Percentiles rank a stretch among this genome's conserved stretches.
Evolutionary conservation across 495 filamentous ascomycete genomes (phyloP).

Genomic region (Filosporella fistucella): DNA sequence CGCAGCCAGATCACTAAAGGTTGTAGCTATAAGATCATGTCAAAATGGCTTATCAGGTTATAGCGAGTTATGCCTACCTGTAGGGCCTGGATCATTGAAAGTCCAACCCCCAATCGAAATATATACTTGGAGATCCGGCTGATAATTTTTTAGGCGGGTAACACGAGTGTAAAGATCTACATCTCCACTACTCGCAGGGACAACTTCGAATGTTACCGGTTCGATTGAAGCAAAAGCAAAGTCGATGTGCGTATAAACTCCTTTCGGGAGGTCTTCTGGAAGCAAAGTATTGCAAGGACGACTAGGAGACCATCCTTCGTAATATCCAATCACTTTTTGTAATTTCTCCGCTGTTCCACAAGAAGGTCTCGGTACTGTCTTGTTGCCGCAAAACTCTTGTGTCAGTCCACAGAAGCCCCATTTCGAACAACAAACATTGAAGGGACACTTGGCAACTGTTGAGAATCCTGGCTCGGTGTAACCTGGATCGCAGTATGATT

Average conservation of each 20-base stretch:
- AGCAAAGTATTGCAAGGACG: background rate
- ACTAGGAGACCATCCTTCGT: slow-evolving; percentile 1
- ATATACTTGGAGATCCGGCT: slow-evolving; percentile 26
- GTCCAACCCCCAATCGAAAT: slow-evolving; percentile 40
- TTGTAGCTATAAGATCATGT: no score
- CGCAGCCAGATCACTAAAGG: slow-evolving; percentile 29
- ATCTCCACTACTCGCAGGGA: slow-evolving; percentile 2
- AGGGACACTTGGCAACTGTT: background rate
- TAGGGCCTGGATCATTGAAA: slow-evolving; percentile 28
- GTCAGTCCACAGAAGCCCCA: background rate
- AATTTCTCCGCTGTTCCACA: background rate
- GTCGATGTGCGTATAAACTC: slow-evolving; percentile 17
- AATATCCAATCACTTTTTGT: background rate
- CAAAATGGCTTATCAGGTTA: no score
- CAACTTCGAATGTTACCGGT: slow-evolving; percentile 3
- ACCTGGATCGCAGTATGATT: background rate
- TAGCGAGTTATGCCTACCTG: no score
- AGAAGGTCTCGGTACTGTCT: background rate
- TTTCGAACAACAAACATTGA: background rate
- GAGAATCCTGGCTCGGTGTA: background rate
- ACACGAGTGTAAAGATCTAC: background rate
- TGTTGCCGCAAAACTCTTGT: background rate
- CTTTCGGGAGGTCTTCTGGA: slow-evolving; percentile 2
- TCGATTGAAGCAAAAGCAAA: slow-evolving; percentile 17
- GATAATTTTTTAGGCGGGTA: background rate